Percentiles rank a stretch among this genome's conserved stretches.
These are phyloP conservation scores for Jamesozyma spencerorum DNA, from an alignment of 805 yeast species.

Conservation along the genomic window DNA sequence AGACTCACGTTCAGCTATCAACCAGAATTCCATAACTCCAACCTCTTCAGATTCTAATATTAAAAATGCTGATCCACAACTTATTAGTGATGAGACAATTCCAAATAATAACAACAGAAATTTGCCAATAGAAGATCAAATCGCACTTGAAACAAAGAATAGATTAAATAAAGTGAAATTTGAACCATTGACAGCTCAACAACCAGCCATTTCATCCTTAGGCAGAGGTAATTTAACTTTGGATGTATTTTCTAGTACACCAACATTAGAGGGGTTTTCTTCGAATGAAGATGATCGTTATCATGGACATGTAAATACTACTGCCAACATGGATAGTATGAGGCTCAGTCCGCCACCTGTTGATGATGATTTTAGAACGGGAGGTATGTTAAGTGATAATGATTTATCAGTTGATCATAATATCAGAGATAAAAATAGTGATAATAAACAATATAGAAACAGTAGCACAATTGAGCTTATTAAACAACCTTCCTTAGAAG, in stretches of 20 bases:
- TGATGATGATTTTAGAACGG: not conserved
- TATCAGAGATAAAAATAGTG: not conserved
- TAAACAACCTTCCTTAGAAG: conserved; percentile 6
- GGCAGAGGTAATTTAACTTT: conserved; percentile 47
- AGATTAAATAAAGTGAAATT: conserved; percentile 22
- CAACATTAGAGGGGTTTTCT: conserved; percentile 2
- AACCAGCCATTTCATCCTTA: conserved; percentile 42
- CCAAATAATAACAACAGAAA: not conserved
- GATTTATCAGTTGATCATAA: not conserved
- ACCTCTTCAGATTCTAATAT: not conserved
- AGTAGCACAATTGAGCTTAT: conserved; percentile 11
- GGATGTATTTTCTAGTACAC: conserved; percentile 23
- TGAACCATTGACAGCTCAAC: conserved; percentile 23
- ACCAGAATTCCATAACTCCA: not conserved
- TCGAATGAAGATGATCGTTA: not conserved
- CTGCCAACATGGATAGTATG: not conserved
- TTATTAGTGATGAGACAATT: too few relatives aligned
- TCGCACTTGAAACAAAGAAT: not conserved
- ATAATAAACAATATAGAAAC: conserved; percentile 4
- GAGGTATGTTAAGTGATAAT: not conserved
- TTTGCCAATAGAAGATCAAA: conserved; percentile 1
- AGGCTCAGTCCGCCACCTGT: not conserved
- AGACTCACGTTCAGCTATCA: not conserved
- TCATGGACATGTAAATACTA: not conserved
- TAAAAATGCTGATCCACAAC: not conserved